Percentiles rank a stretch among this genome's conserved stretches.
These are phyloP conservation scores for Candida ortonii DNA, from an alignment of 805 yeast genomes.

Conservation along the genomic window DNA sequence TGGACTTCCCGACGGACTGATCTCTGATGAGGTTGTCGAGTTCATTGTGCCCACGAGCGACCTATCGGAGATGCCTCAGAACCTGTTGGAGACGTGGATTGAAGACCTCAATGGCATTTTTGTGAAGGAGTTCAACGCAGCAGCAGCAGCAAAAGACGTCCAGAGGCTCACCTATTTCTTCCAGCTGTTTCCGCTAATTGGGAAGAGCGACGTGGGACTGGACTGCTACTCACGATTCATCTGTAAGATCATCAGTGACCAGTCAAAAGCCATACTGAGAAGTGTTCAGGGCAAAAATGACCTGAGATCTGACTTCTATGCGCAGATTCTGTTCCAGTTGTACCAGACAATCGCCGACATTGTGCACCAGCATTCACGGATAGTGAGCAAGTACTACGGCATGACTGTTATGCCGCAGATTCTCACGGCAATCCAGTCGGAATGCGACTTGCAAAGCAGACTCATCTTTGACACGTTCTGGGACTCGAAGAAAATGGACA, in stretches of 20 bases:
- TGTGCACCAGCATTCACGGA: constrained; percentile 79
- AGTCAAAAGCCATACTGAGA: constrained; percentile 65
- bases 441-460: constrained; percentile 91
- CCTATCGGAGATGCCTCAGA: constrained; percentile 73
- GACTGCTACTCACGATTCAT: constrained; percentile 82
- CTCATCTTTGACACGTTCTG: constrained; percentile 81
- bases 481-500: constrained; percentile 64
- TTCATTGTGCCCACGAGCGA: constrained; percentile 84
- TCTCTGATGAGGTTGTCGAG: constrained; percentile 66
- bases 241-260: constrained; percentile 77
- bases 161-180: constrained; percentile 73
- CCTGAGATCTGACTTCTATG: constrained; percentile 49
- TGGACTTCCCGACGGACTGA: constrained; percentile 50
- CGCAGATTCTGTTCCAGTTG: constrained; percentile 60
- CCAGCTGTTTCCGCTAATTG: constrained; percentile 83
- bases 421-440: constrained; percentile 72
- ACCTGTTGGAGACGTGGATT: constrained; percentile 56
- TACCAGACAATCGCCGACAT: constrained; percentile 84
- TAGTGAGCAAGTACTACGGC: constrained; percentile 76
- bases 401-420: constrained; percentile 59
- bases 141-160: constrained; percentile 65
- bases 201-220: constrained; percentile 67
- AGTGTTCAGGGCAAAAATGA: constrained; percentile 36
- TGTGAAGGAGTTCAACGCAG: constrained; percentile 59
- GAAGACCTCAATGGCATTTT: constrained; percentile 56